These are phyloP conservation scores for Hydnomerulius pinastri DNA, from an alignment of 768 basidiomycete species.

Conservation along the genomic window DNA sequence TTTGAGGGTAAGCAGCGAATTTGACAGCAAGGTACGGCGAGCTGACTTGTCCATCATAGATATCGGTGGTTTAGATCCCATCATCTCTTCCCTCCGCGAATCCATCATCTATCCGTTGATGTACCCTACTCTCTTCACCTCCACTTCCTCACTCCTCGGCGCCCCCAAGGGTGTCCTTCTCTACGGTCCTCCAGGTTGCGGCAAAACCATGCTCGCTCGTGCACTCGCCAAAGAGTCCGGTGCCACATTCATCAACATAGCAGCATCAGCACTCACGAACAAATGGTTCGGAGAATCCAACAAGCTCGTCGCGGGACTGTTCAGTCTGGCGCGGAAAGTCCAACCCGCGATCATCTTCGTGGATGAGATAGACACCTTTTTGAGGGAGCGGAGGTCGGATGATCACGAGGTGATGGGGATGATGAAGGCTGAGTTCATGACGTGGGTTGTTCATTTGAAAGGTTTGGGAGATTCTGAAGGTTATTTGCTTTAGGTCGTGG, in stretches of 20 bases:
- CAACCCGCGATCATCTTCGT: slow-evolving; percentile 98
- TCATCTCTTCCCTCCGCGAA: slow-evolving; percentile 88
- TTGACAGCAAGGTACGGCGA: not conserved
- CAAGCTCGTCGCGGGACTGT: slow-evolving; percentile 92
- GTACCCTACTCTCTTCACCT: slow-evolving; percentile 85
- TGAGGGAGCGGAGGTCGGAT: slow-evolving; percentile 81
- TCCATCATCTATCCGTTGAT: slow-evolving; percentile 94
- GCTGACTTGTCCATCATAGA: slow-evolving; percentile 42
- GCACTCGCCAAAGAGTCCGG: slow-evolving; percentile 96
- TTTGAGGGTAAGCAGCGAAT: slow-evolving; percentile 60
- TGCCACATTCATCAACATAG: slow-evolving; percentile 93
- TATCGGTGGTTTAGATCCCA: slow-evolving; percentile 91
- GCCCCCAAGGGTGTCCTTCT: slow-evolving; percentile 96
- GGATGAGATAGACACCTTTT: slow-evolving; percentile 96
- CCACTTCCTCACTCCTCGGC: slow-evolving; percentile 77
- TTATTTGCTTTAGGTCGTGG: slow-evolving; percentile 66
- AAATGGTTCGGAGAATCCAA: slow-evolving; percentile 92
- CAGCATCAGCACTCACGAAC: slow-evolving; percentile 71
- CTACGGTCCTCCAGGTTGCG: slow-evolving; percentile 96
- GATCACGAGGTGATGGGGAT: slow-evolving; percentile 98
- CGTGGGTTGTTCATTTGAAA: slow-evolving; percentile 47
- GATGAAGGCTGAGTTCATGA: slow-evolving; percentile 98
- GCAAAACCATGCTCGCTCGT: slow-evolving; percentile 99
- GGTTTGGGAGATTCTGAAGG: not conserved
- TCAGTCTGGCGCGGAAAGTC: slow-evolving; percentile 90